Conservation (phyloP, 768 basidiomycete genomes). For the Coprinellus aureogranulatus region DNA sequence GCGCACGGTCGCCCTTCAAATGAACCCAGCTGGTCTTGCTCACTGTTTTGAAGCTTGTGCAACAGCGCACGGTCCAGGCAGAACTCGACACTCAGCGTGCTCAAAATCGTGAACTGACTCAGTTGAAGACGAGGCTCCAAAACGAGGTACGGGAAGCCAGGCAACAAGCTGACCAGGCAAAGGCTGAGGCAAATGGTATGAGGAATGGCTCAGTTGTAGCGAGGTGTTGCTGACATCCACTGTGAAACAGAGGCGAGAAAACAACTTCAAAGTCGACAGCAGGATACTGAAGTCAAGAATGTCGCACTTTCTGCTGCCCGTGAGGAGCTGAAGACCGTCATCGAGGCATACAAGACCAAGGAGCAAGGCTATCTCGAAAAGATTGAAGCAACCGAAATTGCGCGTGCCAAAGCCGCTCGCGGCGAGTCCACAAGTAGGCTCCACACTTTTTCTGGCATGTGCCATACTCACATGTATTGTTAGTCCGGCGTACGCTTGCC, state of each 20-base stretch:
- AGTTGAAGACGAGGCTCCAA: constrained; percentile 58
- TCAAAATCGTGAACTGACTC: constrained; percentile 57
- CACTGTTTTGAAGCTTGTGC: constrained; percentile 46
- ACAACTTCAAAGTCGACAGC: constrained; percentile 55
- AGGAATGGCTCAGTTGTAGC: neutral
- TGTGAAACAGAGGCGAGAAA: constrained; percentile 49
- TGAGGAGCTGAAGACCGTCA: constrained; percentile 63
- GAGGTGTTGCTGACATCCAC: neutral
- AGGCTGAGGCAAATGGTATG: constrained; percentile 59
- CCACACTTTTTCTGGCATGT: neutral
- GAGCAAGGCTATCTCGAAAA: constrained; percentile 55
- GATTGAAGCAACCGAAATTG: constrained; percentile 68
- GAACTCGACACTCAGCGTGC: constrained; percentile 66
- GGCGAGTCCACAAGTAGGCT: constrained; percentile 60
- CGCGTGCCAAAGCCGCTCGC: constrained; percentile 60
- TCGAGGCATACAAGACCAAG: constrained; percentile 66
- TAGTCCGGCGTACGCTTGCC: constrained; percentile 59
- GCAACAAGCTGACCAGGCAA: constrained; percentile 57
- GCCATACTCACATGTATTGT: constrained; percentile 9
- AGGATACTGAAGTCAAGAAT: constrained; percentile 61
- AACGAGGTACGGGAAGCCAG: constrained; percentile 50
- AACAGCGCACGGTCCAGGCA: constrained; percentile 60
- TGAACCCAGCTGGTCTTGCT: neutral
- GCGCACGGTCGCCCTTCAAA: constrained; percentile 20
- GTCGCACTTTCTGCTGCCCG: constrained; percentile 60